Conservation (phyloP, 2,329 filamentous ascomycete species). For the Tolypocladium tundrense region DNA sequence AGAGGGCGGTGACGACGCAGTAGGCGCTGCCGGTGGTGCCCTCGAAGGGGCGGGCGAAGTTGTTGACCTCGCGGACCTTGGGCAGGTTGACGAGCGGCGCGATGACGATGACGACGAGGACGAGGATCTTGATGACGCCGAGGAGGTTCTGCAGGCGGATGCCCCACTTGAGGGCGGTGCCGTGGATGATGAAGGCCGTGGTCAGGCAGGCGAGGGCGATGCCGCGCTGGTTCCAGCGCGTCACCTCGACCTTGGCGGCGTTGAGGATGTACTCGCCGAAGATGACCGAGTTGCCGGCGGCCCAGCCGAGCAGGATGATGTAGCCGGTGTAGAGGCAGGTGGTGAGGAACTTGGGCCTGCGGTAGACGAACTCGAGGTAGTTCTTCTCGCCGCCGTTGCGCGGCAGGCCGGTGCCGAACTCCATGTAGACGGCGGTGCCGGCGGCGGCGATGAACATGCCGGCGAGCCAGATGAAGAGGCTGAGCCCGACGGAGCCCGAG, state of each 20-base stretch:
- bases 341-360: slow-evolving; percentile 48
- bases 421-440: slow-evolving; percentile 55
- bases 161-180: slow-evolving; percentile 53
- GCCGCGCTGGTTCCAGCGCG: slow-evolving; percentile 56
- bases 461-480: slow-evolving; percentile 52
- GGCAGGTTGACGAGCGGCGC: slow-evolving; percentile 51
- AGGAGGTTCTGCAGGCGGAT: slow-evolving; percentile 57
- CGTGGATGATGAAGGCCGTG: slow-evolving; percentile 54
- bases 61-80: slow-evolving; percentile 47
- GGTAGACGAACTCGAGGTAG: slow-evolving; percentile 56
- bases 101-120: slow-evolving; percentile 55
- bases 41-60: slow-evolving; percentile 53
- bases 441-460: slow-evolving; percentile 52
- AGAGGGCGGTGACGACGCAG: slow-evolving; percentile 57
- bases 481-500: slow-evolving; percentile 50
- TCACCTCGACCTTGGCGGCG: slow-evolving; percentile 51
- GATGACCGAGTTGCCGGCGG: slow-evolving; percentile 56
- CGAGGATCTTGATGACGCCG: slow-evolving; percentile 54
- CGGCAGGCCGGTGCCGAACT: slow-evolving; percentile 56
- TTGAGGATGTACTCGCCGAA: slow-evolving; percentile 63
- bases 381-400: slow-evolving; percentile 58
- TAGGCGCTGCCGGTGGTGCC: slow-evolving; percentile 58
- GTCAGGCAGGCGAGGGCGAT: slow-evolving; percentile 59
- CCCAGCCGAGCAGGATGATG: slow-evolving; percentile 54
- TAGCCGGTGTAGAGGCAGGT: slow-evolving; percentile 53